Evolutionary conservation across 148 eudicot genomes (phyloP).

Genomic region (Chenopodium berlandieri): DNA sequence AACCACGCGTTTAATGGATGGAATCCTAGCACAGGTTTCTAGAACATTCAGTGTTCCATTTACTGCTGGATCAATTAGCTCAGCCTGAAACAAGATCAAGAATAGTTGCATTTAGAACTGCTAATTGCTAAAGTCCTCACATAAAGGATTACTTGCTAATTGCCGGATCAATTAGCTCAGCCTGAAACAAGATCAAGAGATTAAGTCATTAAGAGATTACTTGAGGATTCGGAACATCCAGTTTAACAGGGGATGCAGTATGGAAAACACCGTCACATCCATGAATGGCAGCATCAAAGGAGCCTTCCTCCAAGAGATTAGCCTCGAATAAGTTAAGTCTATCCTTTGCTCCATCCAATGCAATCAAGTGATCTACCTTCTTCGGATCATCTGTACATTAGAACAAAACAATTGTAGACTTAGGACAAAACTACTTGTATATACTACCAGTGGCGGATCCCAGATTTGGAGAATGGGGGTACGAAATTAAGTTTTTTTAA

Average conservation of each 20-base stretch:
- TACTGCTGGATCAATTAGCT: conserved; percentile 53
- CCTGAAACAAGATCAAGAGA: conserved; percentile 22
- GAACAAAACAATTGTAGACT: neutral
- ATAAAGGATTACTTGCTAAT: too few species aligned
- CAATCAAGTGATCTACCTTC: conserved; percentile 33
- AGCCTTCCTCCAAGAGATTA: conserved; percentile 30
- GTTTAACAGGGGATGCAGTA: conserved; percentile 41
- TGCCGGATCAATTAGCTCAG: conserved; percentile 48
- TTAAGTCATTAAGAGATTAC: conserved; percentile 10
- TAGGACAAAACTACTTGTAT: neutral
- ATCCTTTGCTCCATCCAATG: conserved; percentile 44
- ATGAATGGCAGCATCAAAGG: conserved; percentile 41
- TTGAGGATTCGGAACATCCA: conserved; percentile 36
- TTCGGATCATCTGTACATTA: conserved; percentile 33
- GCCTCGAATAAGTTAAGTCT: conserved; percentile 40
- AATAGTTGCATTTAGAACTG: neutral
- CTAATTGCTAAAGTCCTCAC: neutral
- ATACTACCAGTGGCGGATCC: neutral
- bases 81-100: conserved; percentile 29
- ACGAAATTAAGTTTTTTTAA: too few species aligned
- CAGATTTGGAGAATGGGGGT: too few species aligned
- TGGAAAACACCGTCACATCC: conserved; percentile 51
- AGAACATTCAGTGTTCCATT: conserved; percentile 63
- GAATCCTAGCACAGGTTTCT: conserved; percentile 38
- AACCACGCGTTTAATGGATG: conserved; percentile 43